Evolutionary conservation across 768 basidiomycete species (phyloP).

Genomic region (Boletus rubescentipes): DNA sequence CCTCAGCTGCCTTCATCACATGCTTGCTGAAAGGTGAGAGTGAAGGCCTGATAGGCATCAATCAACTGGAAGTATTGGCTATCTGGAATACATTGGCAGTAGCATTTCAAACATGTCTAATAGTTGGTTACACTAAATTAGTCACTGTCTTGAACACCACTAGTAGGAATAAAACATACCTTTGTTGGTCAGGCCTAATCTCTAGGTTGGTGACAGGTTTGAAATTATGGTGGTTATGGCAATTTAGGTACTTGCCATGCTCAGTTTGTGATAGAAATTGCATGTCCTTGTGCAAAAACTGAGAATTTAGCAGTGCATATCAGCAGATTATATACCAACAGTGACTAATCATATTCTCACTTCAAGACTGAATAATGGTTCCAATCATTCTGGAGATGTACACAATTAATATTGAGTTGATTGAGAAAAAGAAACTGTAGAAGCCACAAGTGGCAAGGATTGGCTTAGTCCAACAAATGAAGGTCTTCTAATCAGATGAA

Average conservation of each 20-base stretch:
- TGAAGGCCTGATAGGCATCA: too few species aligned
- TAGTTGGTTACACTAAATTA: too few species aligned
- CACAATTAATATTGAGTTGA: constrained; percentile 40
- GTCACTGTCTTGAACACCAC: too few species aligned
- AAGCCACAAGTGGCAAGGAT: constrained; percentile 43
- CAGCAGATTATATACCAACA: neutral
- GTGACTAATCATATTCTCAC: neutral
- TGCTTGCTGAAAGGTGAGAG: too few species aligned
- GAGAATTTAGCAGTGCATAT: neutral
- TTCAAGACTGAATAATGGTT: constrained; percentile 37
- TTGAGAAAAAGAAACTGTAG: constrained; percentile 42
- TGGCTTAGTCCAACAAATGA: constrained; percentile 34
- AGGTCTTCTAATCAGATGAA: constrained; percentile 37
- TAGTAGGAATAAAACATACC: too few species aligned
- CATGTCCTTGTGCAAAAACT: neutral
- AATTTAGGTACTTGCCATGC: neutral
- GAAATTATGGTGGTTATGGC: too few species aligned
- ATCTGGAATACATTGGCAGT: too few species aligned
- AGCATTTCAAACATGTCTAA: too few species aligned
- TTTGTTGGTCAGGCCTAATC: too few species aligned
- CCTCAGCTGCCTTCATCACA: too few species aligned
- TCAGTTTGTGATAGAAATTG: neutral
- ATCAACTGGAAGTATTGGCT: too few species aligned
- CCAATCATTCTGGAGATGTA: constrained; percentile 36
- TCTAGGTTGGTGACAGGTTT: too few species aligned